These are phyloP conservation scores for Phytopythium vexans DNA, from an alignment of 352 stramenopile genomes.

Conservation along the genomic window DNA sequence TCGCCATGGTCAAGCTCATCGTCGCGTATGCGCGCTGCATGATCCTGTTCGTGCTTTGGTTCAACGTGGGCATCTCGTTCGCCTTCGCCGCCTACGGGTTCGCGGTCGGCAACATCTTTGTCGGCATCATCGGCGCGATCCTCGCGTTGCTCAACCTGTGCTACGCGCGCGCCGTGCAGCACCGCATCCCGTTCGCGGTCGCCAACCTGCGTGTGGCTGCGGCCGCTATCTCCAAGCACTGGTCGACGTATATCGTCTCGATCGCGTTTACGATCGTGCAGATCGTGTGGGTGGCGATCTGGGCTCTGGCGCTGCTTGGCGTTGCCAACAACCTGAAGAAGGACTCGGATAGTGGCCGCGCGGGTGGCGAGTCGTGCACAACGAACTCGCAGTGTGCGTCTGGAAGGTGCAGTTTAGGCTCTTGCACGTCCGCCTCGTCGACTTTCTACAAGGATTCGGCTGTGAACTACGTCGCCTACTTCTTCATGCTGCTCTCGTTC, in stretches of 20 bases:
- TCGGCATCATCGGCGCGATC: conserved; percentile 61
- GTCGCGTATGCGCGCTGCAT: conserved; percentile 73
- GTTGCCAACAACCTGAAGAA: conserved; percentile 80
- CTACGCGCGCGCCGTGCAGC: conserved; percentile 82
- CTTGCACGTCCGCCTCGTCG: background rate
- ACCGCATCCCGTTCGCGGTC: conserved; percentile 93
- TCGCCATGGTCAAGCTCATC: conserved; percentile 79
- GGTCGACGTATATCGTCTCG: conserved; percentile 82
- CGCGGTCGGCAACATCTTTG: conserved; percentile 57
- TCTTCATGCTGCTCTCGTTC: conserved; percentile 82
- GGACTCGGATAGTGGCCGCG: no score
- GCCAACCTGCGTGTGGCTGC: conserved; percentile 90
- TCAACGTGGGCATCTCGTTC: conserved; percentile 75
- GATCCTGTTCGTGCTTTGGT: conserved; percentile 86
- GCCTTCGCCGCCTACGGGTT: conserved; percentile 69
- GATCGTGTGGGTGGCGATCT: conserved; percentile 89
- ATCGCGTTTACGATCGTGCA: conserved; percentile 88
- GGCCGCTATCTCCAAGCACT: conserved; percentile 88
- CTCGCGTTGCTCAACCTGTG: conserved; percentile 73
- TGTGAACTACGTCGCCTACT: conserved; percentile 36
- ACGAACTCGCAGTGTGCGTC: conserved; percentile 35
- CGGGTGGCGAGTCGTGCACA: no score
- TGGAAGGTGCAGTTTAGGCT: conserved; percentile 30
- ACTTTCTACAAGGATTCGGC: conserved; percentile 31
- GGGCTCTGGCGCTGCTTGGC: conserved; percentile 82